A percentile compares a stretch with the other conserved stretches of the same genome.
phyloP scores from a whole-genome alignment of 2,329 filamentous ascomycete species.

The Akanthomyces dipterigenus region DNA sequence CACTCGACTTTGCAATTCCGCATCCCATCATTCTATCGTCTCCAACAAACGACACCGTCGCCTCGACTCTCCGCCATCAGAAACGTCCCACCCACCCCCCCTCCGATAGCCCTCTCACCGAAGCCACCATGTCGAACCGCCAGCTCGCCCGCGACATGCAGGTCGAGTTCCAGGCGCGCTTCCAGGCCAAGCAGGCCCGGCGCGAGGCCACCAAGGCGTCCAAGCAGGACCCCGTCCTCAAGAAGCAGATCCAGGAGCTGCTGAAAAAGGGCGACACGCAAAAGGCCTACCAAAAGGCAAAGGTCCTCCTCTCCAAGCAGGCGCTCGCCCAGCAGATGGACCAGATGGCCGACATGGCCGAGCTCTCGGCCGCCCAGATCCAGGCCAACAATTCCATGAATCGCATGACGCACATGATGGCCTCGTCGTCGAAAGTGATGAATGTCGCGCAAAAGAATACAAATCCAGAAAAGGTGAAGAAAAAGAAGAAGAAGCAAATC shows the following conservation, averaged over 20 bases:
- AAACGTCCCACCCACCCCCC: background rate
- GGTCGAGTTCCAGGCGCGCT: slow-evolving; percentile 56
- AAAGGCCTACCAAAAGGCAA: slow-evolving; percentile 57
- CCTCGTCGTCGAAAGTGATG: slow-evolving; percentile 52
- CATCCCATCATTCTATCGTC: background rate
- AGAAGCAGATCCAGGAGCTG: slow-evolving; percentile 58
- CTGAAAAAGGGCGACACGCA: slow-evolving; percentile 58
- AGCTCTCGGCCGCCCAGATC: slow-evolving; percentile 53
- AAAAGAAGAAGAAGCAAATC: background rate
- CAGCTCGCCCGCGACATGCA: slow-evolving; percentile 55
- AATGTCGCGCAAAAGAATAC: slow-evolving; percentile 49
- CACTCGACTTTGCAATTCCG: background rate
- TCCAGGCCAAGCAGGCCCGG: slow-evolving; percentile 56
- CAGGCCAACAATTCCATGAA: slow-evolving; percentile 60
- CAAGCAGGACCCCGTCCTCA: slow-evolving; percentile 53
- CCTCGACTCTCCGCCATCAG: background rate
- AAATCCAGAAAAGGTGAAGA: slow-evolving; percentile 48
- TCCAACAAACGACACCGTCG: no score
- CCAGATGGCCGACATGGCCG: slow-evolving; percentile 58
- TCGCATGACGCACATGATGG: slow-evolving; percentile 59
- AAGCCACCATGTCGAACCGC: slow-evolving; percentile 47
- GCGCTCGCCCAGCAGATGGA: slow-evolving; percentile 58
- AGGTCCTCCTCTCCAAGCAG: slow-evolving; percentile 56
- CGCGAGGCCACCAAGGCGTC: slow-evolving; percentile 54
- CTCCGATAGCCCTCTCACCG: no score